Base-by-base conservation (phyloP, 225 moss, liverwort and hornwort genomes). In the Physcomitrium patens region DNA sequence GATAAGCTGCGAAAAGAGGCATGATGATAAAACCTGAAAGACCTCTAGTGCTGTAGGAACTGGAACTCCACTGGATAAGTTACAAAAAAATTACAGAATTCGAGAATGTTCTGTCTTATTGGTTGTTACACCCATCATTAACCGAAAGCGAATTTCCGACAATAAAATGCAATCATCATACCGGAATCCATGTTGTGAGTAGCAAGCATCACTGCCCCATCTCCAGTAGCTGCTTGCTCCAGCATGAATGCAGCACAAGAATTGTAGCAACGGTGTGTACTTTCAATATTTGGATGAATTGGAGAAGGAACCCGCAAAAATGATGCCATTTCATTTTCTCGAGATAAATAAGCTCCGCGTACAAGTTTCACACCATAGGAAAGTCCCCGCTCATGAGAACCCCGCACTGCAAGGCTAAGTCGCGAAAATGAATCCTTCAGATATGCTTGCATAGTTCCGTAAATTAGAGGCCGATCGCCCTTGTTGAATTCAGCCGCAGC, bases 111-210 rank as follows among this genome's bases (percentile, higher is more conserved):
- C 7, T 37, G 31, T 37, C 31, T 15, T 44, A 7, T 15, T 11
- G 44, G 55, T 22, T 8, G 13, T 20, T 23, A 20, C 13, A 50
- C 63, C 44, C 37, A 0, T 66, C 62, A 47, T 18, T 15, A 58
- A 51, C 9, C 56, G 56, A 60, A 27, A 69, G 37, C 70, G 27
- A 42, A 37, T 37, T 37, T 37, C 31, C 7, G 31, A 4, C 31
- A 4, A 37, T 37, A 37, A 60, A 66, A 26, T 67, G 54, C n/a
- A 50, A 68, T 12, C 15, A 20, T 74, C 45, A 16, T 85, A 94
- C 94, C 93, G 41, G 97, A 99, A 62, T 91, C 87, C 75, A 77
- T 70, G 60, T 99, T 99, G 80, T 99, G 97, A 17, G 97, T 93
- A 49, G 93, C 97, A 65, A 94, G 51, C 77, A 94, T 73, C 57